Base-by-base conservation (phyloP, 164 flowering plant genomes). In the Pachysandra terminalis region DNA sequence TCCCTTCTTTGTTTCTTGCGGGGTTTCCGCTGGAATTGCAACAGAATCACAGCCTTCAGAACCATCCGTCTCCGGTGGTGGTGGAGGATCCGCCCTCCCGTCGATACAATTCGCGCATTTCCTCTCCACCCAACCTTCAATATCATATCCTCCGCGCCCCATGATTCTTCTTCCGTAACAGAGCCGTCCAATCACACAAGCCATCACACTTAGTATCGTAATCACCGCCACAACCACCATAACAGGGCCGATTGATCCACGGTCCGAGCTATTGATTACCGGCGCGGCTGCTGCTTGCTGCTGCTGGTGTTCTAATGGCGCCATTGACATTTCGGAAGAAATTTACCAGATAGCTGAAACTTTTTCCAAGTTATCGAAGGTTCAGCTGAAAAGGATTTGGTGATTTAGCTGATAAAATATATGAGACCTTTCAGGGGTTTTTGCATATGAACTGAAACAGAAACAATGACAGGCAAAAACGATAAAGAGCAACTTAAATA, bases 201-300 rank as follows among this genome's bases (percentile, higher is more conserved):
- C 87, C 0, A 85, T 64, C 17, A 83, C 76, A 0, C 97, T 89
- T 8, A 91, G 63, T 1, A 91, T 66, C 16, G 78, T 66, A 59
- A 91, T 81, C 74, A 87, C 82, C 0, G 88, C 86, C 0, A 91
- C 79, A 28, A 86, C 95, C 0, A 78, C 95, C n/a, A 91, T 89
- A 8, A 89, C 84, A 5, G 97, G 85, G 3, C 97, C 94, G 8
- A 87, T 74, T 5, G 92, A 87, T 53, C 87, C 90, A 66, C 78
- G 84, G 45, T 82, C 78, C 45, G 87, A 61, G 62, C n/a, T 81
- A 75, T n/a, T n/a, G n/a, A 48, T 51, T 61, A 69, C 65, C 1
- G 26, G 66, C 27, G 49, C 2, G 0, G 82, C 81, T 16, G 84
- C 82, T 27, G 81, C 78, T 54, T 69, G 80, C 62, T 76, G 76